Percentiles rank a stretch among this genome's conserved stretches.
Evolutionary conservation across 2,329 filamentous ascomycete genomes (phyloP).

Genomic region (Nakataea oryzae): DNA sequence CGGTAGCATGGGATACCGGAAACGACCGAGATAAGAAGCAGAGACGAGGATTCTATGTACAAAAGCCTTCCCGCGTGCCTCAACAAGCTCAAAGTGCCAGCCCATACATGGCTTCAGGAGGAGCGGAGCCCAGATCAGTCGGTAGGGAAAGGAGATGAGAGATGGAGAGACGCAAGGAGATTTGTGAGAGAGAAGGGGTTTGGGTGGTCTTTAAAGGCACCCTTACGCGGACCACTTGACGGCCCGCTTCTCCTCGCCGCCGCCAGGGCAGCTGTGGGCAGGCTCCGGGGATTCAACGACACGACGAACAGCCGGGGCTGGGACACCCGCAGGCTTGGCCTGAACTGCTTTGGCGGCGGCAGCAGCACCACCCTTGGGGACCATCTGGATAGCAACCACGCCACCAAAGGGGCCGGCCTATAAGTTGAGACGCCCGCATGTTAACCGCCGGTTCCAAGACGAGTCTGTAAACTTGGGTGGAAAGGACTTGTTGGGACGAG

Average conservation of each 20-base stretch:
- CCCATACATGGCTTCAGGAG: not conserved
- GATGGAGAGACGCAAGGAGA: too few relatives aligned
- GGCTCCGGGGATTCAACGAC: not conserved
- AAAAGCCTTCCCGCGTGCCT: not conserved
- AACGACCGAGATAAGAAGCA: not conserved
- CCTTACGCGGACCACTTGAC: slow-evolving; percentile 4
- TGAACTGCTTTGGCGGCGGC: not conserved
- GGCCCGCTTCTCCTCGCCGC: slow-evolving; percentile 1
- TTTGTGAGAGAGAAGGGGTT: too few relatives aligned
- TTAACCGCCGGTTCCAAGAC: too few relatives aligned
- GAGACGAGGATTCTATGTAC: not conserved
- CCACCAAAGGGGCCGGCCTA: not conserved
- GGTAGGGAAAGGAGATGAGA: not conserved
- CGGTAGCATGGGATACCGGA: not conserved
- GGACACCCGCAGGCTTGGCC: not conserved
- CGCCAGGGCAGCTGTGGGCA: slow-evolving; percentile 3
- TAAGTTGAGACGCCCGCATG: too few relatives aligned
- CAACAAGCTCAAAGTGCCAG: not conserved
- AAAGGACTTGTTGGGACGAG: slow-evolving; percentile 18
- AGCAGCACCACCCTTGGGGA: not conserved
- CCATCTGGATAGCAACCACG: slow-evolving; percentile 14
- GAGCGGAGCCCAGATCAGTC: not conserved
- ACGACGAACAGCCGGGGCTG: not conserved
- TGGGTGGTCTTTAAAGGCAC: not conserved
- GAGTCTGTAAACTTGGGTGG: too few relatives aligned